Conservation (phyloP, 495 filamentous ascomycete species). For the Entonaema liquescens region DNA sequence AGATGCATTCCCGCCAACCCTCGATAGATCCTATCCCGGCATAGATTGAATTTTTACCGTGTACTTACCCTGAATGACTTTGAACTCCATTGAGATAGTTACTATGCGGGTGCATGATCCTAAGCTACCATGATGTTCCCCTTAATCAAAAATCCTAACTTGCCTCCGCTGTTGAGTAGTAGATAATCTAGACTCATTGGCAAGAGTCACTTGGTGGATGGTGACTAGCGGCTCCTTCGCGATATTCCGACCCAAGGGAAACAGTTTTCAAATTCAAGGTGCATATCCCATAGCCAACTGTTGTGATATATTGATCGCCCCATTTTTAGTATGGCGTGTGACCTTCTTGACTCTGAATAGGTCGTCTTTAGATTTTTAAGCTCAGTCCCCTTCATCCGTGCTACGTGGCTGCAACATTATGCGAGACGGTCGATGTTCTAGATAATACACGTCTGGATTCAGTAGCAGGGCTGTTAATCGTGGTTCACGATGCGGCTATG, state of each 20-base stretch:
- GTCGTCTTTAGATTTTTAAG: not conserved
- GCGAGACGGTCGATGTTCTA: constrained; percentile 3
- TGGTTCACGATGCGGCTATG: constrained; percentile 6
- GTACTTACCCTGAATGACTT: not conserved
- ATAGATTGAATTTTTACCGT: not conserved
- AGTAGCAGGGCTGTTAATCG: not conserved
- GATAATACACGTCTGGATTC: not conserved
- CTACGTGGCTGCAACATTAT: constrained; percentile 30
- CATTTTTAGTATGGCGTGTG: not conserved
- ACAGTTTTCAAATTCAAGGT: not conserved
- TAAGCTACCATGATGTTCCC: not conserved
- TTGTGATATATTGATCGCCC: not conserved
- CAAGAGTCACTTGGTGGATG: not conserved
- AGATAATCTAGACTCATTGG: not conserved
- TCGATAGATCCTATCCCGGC: not conserved
- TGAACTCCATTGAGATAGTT: not conserved
- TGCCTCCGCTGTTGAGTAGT: not conserved
- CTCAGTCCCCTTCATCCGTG: not conserved
- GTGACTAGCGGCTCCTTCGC: not conserved
- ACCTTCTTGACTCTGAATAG: not conserved
- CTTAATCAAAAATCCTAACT: not conserved
- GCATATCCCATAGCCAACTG: not conserved
- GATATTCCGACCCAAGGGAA: not conserved
- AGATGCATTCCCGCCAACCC: not conserved
- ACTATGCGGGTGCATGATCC: not conserved